Percentiles rank a stretch among this genome's conserved stretches.
Evolutionary conservation across 257 asterid species (phyloP).

Genomic region (Salvia miltiorrhiza): DNA sequence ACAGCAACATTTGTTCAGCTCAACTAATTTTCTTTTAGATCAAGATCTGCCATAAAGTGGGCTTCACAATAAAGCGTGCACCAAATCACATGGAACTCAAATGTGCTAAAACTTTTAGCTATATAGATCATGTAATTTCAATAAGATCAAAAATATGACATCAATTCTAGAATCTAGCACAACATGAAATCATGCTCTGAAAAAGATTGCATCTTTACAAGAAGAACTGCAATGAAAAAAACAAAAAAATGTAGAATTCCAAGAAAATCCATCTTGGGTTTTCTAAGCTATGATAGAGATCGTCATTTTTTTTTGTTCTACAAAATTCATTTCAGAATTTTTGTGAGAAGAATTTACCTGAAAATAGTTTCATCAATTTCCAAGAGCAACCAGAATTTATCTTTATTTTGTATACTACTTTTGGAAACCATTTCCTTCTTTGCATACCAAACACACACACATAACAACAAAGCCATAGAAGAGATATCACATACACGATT

Average conservation of each 20-base stretch:
- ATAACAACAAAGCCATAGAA: not conserved
- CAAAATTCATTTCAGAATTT: not conserved
- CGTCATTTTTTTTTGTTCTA: no score
- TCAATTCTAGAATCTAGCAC: not conserved
- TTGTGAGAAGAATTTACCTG: not conserved
- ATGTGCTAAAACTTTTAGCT: not conserved
- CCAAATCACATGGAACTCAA: not conserved
- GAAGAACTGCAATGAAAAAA: not conserved
- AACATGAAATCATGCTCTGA: not conserved
- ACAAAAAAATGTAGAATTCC: not conserved
- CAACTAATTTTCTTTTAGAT: not conserved
- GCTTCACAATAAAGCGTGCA: not conserved
- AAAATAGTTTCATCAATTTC: not conserved
- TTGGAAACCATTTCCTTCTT: not conserved
- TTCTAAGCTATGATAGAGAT: not conserved
- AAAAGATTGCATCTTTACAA: not conserved
- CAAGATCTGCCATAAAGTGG: not conserved
- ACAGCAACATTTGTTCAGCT: not conserved
- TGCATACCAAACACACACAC: not conserved
- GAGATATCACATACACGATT: constrained; percentile 1
- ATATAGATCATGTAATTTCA: not conserved
- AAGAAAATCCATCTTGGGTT: not conserved
- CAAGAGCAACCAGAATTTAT: not conserved
- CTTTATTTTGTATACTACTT: not conserved
- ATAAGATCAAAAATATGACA: not conserved